A percentile compares a stretch with the other conserved stretches of the same genome.
phyloP scores from a whole-genome alignment of 2,329 filamentous ascomycete genomes.

The Mycosphaerelloides madeirae region DNA sequence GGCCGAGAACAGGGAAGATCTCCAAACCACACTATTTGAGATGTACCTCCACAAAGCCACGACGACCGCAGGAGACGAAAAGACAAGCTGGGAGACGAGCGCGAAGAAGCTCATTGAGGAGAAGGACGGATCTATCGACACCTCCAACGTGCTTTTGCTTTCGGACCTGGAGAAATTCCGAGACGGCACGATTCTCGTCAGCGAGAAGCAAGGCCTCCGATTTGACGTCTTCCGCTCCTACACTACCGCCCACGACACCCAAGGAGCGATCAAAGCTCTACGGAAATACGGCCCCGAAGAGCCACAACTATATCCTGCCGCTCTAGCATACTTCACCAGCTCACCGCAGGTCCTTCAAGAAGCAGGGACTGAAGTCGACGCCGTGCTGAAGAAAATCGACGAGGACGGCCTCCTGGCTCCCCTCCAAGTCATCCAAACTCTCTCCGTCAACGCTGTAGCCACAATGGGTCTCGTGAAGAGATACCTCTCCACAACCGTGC shows the following conservation, averaged over 20 bases:
- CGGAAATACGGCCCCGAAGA: slow-evolving; percentile 88
- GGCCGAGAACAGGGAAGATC: slow-evolving; percentile 71
- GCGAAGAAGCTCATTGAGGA: slow-evolving; percentile 84
- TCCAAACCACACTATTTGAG: slow-evolving; percentile 94
- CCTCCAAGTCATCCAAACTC: slow-evolving; percentile 89
- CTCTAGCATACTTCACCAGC: slow-evolving; percentile 88
- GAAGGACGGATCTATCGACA: slow-evolving; percentile 79
- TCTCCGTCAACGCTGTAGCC: slow-evolving; percentile 73
- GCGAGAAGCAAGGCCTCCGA: slow-evolving; percentile 84
- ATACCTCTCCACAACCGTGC: slow-evolving; percentile 84
- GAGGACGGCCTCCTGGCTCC: slow-evolving; percentile 90
- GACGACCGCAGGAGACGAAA: slow-evolving; percentile 63
- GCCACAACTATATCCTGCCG: slow-evolving; percentile 86
- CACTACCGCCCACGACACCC: slow-evolving; percentile 84
- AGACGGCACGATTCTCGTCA: slow-evolving; percentile 85
- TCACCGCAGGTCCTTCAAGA: slow-evolving; percentile 76
- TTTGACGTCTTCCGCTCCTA: slow-evolving; percentile 98
- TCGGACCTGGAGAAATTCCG: slow-evolving; percentile 88
- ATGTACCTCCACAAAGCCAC: slow-evolving; percentile 93
- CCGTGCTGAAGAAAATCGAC: slow-evolving; percentile 79
- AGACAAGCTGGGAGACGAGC: slow-evolving; percentile 80
- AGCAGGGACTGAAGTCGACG: slow-evolving; percentile 72
- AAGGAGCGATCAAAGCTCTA: slow-evolving; percentile 82
- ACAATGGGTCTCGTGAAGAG: slow-evolving; percentile 97
- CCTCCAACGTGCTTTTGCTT: slow-evolving; percentile 86